Evolutionary conservation across 2,329 filamentous ascomycete species (phyloP), one percentile per base, ranked within the genome.

Genomic region (Blastomyces emzantsi): DNA sequence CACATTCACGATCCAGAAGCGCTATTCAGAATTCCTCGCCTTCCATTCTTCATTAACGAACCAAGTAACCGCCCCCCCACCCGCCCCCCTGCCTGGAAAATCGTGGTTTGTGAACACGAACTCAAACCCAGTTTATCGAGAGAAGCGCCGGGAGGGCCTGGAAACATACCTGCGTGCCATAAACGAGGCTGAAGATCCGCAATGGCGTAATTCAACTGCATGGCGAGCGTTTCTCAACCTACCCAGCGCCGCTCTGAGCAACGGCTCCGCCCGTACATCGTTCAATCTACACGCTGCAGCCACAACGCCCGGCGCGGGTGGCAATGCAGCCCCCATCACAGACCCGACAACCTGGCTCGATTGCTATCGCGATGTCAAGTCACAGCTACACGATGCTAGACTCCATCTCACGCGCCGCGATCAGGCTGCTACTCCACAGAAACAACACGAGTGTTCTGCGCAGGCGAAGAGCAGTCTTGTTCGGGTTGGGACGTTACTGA

Each of bases 261-360:
- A 73, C 28, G 67, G 68, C 22, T 68, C 70, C 25, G 71, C 69
- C 4, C 73, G 74, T 3, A 76, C 78, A 0, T 71, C 73, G 1
- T 41, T 36, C 5, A 72, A 72, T 30, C 71, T 81, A 39, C 78
- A 81, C 63, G 75, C 77, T 36, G 75, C 76, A 5, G 72, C 78
- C 45, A 77, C 76, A 4, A 77, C 77, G 5, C 75, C 77, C 0
- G 64, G 77, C 57, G 63, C 68, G 41, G 70, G 70, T 66, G 63
- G 73, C 5, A 69, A 69, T 70, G 62, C 61, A 43, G 71, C 68
- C 9, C 72, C 78, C 0, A 80, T 81, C 60, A 78, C 76, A 36
- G 80, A 82, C 68, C 81, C 81, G n/a, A 81, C 80, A 2, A 78
- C 84, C 33, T 88, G 85, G 85, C 76, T 88, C 19, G 85, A 87